phyloP scores from a whole-genome alignment of 2,329 filamentous ascomycete species.

The Venturia pyrina region DNA sequence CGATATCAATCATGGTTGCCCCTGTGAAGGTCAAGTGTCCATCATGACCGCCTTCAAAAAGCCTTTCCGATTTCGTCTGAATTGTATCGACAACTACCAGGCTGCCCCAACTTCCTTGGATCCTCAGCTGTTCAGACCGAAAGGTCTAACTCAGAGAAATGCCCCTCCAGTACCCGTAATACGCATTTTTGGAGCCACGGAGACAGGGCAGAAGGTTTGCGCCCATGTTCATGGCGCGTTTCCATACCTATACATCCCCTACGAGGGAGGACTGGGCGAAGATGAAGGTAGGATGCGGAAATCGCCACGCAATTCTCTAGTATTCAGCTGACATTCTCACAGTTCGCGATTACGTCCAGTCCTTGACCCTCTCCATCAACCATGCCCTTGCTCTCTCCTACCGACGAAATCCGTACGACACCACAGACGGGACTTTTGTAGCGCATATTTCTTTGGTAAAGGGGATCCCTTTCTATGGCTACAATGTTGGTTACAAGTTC shows the following conservation, averaged over 20 bases:
- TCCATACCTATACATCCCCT: constrained; percentile 90
- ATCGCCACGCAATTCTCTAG: background rate
- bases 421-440: constrained; percentile 54
- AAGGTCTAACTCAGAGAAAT: constrained; percentile 45
- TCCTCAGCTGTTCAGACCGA: constrained; percentile 60
- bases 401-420: constrained; percentile 61
- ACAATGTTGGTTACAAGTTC: constrained; percentile 80
- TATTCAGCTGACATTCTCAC: background rate
- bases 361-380: constrained; percentile 78
- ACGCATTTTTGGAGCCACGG: constrained; percentile 82
- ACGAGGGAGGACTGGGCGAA: constrained; percentile 56
- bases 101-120: constrained; percentile 69
- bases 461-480: constrained; percentile 91
- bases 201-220: constrained; percentile 92
- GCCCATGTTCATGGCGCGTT: constrained; percentile 93
- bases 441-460: constrained; percentile 88
- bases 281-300: constrained; percentile 50
- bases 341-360: constrained; percentile 69
- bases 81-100: constrained; percentile 95
- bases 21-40: constrained; percentile 4
- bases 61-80: constrained; percentile 75
- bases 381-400: constrained; percentile 82
- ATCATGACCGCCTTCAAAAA: background rate
- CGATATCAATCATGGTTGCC: background rate
- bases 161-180: constrained; percentile 74